phyloP scores from a whole-genome alignment of 306 rosid genomes.

The Dryas drummondii region DNA sequence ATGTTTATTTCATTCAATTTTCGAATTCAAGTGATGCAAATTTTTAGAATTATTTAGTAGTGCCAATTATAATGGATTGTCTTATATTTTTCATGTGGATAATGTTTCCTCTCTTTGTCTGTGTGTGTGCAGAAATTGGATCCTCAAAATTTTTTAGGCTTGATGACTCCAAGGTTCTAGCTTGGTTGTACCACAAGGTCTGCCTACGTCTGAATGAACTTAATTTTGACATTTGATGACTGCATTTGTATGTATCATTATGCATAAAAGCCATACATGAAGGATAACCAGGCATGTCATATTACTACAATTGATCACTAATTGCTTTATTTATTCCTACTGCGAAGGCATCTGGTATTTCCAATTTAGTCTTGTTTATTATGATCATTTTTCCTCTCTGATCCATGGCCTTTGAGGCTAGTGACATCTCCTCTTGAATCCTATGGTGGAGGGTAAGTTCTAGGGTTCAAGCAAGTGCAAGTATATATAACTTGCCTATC shows the following conservation, averaged over 20 bases:
- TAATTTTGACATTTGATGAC: constrained; percentile 9
- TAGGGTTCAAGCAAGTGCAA: not conserved
- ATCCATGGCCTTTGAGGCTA: not conserved
- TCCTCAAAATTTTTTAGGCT: constrained; percentile 83
- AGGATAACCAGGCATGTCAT: not conserved
- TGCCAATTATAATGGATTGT: not conserved
- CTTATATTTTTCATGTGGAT: not conserved
- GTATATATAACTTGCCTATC: not conserved
- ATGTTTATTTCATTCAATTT: not conserved
- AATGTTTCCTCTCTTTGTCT: constrained; percentile 17
- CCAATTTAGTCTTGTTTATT: not conserved
- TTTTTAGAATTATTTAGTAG: not conserved
- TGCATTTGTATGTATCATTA: not conserved
- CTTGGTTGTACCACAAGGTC: constrained; percentile 85
- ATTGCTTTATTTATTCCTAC: not conserved
- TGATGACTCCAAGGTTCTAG: constrained; percentile 80
- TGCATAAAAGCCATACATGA: not conserved
- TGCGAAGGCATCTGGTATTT: not conserved
- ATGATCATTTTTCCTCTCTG: not conserved
- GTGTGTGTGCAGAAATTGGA: constrained; percentile 64
- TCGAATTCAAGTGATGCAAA: not conserved
- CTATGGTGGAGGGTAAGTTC: not conserved
- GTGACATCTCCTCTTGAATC: not conserved
- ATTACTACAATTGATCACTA: not conserved
- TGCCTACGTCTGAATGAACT: constrained; percentile 17